Percentiles rank a stretch among this genome's conserved stretches.
phyloP scores from a whole-genome alignment of 495 filamentous ascomycete genomes.

The Glonium stellatum region DNA sequence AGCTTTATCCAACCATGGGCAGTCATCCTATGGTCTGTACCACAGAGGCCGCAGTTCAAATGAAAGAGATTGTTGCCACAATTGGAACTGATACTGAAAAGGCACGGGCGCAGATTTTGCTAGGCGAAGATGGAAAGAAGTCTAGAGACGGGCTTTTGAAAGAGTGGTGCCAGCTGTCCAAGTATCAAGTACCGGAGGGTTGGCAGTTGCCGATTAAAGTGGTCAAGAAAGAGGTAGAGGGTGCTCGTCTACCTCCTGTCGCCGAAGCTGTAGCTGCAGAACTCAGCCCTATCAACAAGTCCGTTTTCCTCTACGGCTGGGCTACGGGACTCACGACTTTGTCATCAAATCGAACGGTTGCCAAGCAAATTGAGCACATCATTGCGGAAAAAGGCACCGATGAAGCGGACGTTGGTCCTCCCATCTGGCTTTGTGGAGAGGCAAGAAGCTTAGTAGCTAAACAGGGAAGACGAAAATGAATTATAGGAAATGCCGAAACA shows the following conservation, averaged over 20 bases:
- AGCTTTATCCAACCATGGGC: slow-evolving; percentile 58
- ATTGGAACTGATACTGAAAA: slow-evolving; percentile 61
- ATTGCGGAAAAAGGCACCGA: slow-evolving; percentile 24
- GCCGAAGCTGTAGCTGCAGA: slow-evolving; percentile 26
- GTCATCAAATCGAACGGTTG: slow-evolving; percentile 58
- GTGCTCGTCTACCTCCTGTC: slow-evolving; percentile 16
- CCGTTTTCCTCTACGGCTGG: slow-evolving; percentile 68
- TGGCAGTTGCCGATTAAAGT: slow-evolving; percentile 48
- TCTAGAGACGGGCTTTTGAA: slow-evolving; percentile 31
- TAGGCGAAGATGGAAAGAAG: slow-evolving; percentile 36
- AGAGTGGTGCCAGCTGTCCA: slow-evolving; percentile 44
- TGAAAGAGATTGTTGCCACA: slow-evolving; percentile 59
- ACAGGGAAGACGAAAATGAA: slow-evolving; percentile 40
- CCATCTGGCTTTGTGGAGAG: slow-evolving; percentile 56
- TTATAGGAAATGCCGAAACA: background rate
- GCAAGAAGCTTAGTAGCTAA: slow-evolving; percentile 61
- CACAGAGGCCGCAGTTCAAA: slow-evolving; percentile 52
- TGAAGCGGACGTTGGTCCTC: slow-evolving; percentile 46
- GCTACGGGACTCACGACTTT: slow-evolving; percentile 52
- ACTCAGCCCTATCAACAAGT: slow-evolving; percentile 56
- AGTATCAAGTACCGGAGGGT: slow-evolving; percentile 44
- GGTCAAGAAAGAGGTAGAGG: slow-evolving; percentile 33
- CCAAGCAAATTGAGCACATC: slow-evolving; percentile 52
- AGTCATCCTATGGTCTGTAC: slow-evolving; percentile 54
- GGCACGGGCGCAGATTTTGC: slow-evolving; percentile 47